Conservation (phyloP, 2,329 filamentous ascomycete genomes). For the Chaetomium sp. region DNA sequence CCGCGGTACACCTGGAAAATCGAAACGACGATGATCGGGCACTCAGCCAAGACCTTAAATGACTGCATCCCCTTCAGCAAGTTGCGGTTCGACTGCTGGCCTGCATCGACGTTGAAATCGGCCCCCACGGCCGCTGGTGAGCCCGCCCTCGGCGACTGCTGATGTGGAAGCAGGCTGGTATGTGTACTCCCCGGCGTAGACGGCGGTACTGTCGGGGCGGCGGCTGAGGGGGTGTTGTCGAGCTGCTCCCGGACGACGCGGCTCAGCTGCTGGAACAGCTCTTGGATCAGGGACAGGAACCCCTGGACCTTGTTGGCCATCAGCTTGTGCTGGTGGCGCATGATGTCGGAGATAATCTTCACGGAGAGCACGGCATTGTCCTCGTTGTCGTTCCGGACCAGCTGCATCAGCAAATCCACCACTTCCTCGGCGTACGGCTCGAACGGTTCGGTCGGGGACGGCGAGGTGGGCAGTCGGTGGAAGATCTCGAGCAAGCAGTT, state of each 20-base stretch:
- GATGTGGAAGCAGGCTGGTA: constrained; percentile 60
- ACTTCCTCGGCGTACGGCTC: constrained; percentile 85
- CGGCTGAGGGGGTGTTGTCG: constrained; percentile 61
- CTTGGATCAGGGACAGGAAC: constrained; percentile 86
- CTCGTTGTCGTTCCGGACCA: constrained; percentile 91
- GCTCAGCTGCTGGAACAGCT: constrained; percentile 94
- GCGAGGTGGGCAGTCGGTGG: constrained; percentile 69
- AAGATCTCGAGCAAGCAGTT: constrained; percentile 93
- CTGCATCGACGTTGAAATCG: constrained; percentile 74
- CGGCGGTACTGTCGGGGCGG: constrained; percentile 44
- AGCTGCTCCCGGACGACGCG: constrained; percentile 92
- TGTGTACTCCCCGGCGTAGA: constrained; percentile 60
- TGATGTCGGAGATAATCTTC: constrained; percentile 95
- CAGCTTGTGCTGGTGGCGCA: constrained; percentile 83
- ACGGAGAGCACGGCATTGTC: constrained; percentile 98
- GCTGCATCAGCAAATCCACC: constrained; percentile 80
- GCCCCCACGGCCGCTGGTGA: constrained; percentile 75
- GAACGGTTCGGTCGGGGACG: constrained; percentile 68
- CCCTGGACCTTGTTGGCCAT: constrained; percentile 74
- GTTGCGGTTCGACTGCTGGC: constrained; percentile 71
- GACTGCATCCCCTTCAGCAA: constrained; percentile 94
- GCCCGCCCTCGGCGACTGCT: constrained; percentile 69
- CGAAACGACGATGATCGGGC: constrained; percentile 96
- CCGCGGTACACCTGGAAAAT: constrained; percentile 89
- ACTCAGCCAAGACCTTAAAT: constrained; percentile 97